Percentiles rank a stretch among this genome's conserved stretches.
These are phyloP conservation scores for Mycena sp. DNA, from an alignment of 1,284 basidiomycete genomes.

Conservation along the genomic window DNA sequence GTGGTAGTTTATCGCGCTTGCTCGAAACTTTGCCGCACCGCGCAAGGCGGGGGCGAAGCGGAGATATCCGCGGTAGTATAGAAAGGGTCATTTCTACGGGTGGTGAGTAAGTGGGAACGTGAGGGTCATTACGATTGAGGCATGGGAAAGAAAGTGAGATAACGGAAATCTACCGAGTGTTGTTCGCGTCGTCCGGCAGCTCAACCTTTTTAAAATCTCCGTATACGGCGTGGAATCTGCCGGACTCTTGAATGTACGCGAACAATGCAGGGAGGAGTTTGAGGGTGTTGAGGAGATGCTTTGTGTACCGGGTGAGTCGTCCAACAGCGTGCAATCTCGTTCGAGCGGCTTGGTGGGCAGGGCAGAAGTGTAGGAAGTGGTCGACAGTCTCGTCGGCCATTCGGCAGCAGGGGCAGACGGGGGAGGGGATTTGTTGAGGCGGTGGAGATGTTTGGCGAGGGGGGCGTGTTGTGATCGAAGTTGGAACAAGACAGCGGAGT, in stretches of 20 bases:
- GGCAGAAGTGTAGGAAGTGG: constrained; percentile 40
- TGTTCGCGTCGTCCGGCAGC: too few relatives aligned
- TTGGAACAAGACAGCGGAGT: constrained; percentile 38
- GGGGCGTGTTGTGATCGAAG: constrained; percentile 36
- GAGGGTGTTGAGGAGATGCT: too few relatives aligned
- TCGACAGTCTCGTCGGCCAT: constrained; percentile 30
- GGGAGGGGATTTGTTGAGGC: constrained; percentile 26
- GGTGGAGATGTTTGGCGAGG: constrained; percentile 37
- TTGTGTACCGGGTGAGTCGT: too few relatives aligned
- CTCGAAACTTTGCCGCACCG: too few relatives aligned
- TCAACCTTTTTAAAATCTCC: neutral
- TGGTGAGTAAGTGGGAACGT: too few relatives aligned
- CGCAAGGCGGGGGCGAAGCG: too few relatives aligned
- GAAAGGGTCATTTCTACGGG: too few relatives aligned
- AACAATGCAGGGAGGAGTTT: neutral
- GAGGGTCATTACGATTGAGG: too few relatives aligned
- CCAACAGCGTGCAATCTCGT: neutral
- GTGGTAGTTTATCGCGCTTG: too few relatives aligned
- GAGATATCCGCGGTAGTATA: too few relatives aligned
- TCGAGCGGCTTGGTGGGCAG: neutral
- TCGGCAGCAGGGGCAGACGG: constrained; percentile 37
- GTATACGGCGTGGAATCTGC: neutral
- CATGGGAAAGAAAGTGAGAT: too few relatives aligned
- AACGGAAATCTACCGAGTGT: too few relatives aligned
- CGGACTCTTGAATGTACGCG: neutral